Evolutionary conservation across 2,329 filamentous ascomycete species (phyloP).

Genomic region (Paraphoma chrysanthemicola): DNA sequence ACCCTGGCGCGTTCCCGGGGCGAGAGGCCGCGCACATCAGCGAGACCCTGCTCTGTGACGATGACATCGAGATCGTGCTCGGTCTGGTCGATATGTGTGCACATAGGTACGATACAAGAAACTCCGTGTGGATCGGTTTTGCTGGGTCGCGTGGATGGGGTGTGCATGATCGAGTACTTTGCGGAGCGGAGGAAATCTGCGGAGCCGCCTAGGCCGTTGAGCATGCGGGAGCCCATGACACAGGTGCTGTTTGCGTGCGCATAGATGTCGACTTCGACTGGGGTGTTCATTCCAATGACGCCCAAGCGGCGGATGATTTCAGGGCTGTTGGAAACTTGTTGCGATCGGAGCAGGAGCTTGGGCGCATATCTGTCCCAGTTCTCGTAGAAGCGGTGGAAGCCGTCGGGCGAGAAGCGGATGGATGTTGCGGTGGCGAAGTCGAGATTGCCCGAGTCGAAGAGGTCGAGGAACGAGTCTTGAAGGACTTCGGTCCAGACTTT

Average conservation of each 20-base stretch:
- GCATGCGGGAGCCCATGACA: constrained; percentile 87
- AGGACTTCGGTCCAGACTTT: constrained; percentile 95
- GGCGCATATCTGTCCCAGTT: constrained; percentile 81
- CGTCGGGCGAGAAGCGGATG: constrained; percentile 88
- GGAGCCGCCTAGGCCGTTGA: constrained; percentile 82
- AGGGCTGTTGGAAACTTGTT: constrained; percentile 86
- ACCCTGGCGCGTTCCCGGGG: constrained; percentile 81
- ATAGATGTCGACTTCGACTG: constrained; percentile 93
- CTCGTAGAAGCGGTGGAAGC: constrained; percentile 89
- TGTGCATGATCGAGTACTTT: constrained; percentile 95
- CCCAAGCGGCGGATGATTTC: constrained; percentile 89
- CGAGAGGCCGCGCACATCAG: constrained; percentile 81
- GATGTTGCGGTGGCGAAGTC: constrained; percentile 91
- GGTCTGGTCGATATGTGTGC: constrained; percentile 89
- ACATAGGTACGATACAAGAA: constrained; percentile 91
- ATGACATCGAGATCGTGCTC: constrained; percentile 92
- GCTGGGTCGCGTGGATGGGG: constrained; percentile 77
- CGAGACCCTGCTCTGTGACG: constrained; percentile 79
- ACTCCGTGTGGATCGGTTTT: constrained; percentile 85
- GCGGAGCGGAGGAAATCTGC: constrained; percentile 80
- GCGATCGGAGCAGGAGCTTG: constrained; percentile 85
- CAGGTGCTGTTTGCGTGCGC: constrained; percentile 91
- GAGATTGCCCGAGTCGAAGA: constrained; percentile 86
- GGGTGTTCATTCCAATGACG: constrained; percentile 94
- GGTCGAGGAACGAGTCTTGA: constrained; percentile 90